Evolutionary conservation across 1,284 basidiomycete genomes (phyloP).

Genomic region (Puccinia polysora): DNA sequence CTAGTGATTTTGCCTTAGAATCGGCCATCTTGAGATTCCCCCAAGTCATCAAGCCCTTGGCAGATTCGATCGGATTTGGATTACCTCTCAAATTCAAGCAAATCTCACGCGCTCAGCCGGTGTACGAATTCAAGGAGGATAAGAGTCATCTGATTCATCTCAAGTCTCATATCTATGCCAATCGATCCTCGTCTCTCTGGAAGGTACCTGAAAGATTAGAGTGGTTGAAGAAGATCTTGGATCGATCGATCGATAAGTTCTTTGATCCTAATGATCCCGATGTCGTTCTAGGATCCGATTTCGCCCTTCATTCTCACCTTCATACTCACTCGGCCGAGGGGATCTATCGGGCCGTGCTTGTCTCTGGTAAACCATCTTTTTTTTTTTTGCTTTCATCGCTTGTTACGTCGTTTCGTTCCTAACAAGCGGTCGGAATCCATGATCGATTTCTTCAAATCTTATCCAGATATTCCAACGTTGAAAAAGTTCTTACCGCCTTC

Average conservation of each 20-base stretch:
- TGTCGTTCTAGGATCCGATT: conserved; percentile 44
- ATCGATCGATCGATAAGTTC: conserved; percentile 15
- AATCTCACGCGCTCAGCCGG: conserved; percentile 61
- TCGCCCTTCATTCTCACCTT: conserved; percentile 46
- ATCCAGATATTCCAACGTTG: conserved; percentile 45
- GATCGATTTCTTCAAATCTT: neutral
- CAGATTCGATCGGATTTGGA: conserved; percentile 71
- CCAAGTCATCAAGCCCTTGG: conserved; percentile 69
- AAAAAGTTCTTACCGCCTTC: conserved; percentile 47
- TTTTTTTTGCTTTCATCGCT: neutral
- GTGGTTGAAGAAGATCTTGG: conserved; percentile 61
- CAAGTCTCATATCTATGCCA: conserved; percentile 76
- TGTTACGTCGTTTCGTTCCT: neutral
- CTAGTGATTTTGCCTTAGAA: conserved; percentile 64
- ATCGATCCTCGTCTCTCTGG: conserved; percentile 71
- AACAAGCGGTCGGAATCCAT: too few species aligned
- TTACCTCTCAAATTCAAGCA: conserved; percentile 61
- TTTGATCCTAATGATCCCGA: conserved; percentile 45
- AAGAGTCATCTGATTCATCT: conserved; percentile 57
- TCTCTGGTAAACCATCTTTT: neutral
- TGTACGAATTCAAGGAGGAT: conserved; percentile 59
- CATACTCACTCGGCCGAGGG: conserved; percentile 46
- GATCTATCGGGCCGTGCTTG: conserved; percentile 39
- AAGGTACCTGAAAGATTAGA: conserved; percentile 63
- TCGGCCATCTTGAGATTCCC: conserved; percentile 74